Conservation (phyloP, 202 grass and related monocot species). For the Setaria italica region DNA sequence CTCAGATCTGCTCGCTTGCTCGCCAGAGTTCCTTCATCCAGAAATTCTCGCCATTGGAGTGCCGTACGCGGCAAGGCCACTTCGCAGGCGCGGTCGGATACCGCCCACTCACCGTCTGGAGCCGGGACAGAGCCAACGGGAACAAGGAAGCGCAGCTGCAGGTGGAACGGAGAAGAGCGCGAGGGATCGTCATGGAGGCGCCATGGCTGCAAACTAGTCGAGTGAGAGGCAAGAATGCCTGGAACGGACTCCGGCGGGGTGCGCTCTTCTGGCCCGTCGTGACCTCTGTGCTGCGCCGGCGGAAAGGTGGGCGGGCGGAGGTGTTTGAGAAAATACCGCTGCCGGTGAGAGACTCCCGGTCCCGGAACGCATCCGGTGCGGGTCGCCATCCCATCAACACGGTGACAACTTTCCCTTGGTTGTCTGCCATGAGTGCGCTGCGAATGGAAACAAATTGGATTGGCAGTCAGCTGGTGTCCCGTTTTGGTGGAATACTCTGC, state of each 20-base stretch:
- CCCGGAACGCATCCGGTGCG: not conserved
- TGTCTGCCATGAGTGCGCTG: not conserved
- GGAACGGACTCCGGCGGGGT: not conserved
- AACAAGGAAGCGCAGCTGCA: not conserved
- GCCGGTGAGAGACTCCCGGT: not conserved
- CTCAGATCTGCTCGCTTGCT: too few relatives aligned
- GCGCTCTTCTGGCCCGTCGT: not conserved
- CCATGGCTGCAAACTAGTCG: not conserved
- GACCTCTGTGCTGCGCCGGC: not conserved
- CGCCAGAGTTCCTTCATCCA: too few relatives aligned
- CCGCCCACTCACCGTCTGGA: not conserved
- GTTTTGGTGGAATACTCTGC: not conserved
- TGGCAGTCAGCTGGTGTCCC: not conserved
- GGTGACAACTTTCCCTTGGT: not conserved
- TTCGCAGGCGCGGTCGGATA: too few relatives aligned
- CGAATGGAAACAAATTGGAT: not conserved
- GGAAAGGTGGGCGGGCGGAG: too few relatives aligned
- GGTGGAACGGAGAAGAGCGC: not conserved
- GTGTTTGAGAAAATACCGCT: conserved; percentile 16
- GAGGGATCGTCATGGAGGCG: not conserved
- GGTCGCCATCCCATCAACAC: not conserved
- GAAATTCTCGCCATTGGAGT: too few relatives aligned
- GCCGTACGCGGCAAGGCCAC: not conserved
- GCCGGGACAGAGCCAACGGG: not conserved
- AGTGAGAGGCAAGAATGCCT: not conserved